A percentile compares a stretch with the other conserved stretches of the same genome.
phyloP scores from a whole-genome alignment of 2,329 filamentous ascomycete species.

The Penicillium sp. region DNA sequence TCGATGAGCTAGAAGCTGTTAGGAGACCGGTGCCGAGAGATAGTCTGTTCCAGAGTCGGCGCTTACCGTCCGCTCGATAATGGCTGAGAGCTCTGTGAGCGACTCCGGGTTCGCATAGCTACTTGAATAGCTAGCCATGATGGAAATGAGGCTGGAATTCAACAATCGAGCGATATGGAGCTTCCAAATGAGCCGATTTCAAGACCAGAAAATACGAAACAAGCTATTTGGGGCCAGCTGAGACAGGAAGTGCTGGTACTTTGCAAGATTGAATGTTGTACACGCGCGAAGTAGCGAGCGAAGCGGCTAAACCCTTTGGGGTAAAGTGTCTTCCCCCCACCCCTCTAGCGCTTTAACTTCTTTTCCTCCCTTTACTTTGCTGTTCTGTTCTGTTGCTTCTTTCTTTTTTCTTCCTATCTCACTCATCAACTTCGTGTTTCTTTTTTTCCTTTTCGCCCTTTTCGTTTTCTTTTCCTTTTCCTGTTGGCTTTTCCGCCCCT shows the following conservation, averaged over 20 bases:
- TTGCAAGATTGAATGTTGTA: slow-evolving; percentile 1
- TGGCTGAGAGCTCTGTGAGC: slow-evolving; percentile 9
- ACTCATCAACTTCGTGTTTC: slow-evolving; percentile 2
- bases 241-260: neutral
- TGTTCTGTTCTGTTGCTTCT: slow-evolving; percentile 6
- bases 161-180: too few relatives aligned
- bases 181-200: neutral
- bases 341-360: slow-evolving; percentile 24
- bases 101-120: slow-evolving; percentile 8
- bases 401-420: slow-evolving; percentile 16
- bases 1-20: slow-evolving; percentile 38
- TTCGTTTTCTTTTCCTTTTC: slow-evolving; percentile 24
- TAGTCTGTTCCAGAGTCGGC: slow-evolving; percentile 7
- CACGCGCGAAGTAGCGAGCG: slow-evolving; percentile 9
- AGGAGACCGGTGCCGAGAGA: slow-evolving; percentile 15
- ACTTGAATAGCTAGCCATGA: slow-evolving; percentile 4
- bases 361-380: slow-evolving; percentile 27
- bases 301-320: slow-evolving; percentile 20
- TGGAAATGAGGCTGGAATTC: neutral
- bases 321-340: slow-evolving; percentile 20
- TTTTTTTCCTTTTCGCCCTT: slow-evolving; percentile 18
- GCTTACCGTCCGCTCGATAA: slow-evolving; percentile 11
- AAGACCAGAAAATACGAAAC: neutral
- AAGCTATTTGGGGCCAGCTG: neutral
- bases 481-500: slow-evolving; percentile 25